A percentile compares a stretch with the other conserved stretches of the same genome.
These are phyloP conservation scores for Helotiales sp. DNA, from an alignment of 2,329 filamentous ascomycete genomes.

Conservation along the genomic window DNA sequence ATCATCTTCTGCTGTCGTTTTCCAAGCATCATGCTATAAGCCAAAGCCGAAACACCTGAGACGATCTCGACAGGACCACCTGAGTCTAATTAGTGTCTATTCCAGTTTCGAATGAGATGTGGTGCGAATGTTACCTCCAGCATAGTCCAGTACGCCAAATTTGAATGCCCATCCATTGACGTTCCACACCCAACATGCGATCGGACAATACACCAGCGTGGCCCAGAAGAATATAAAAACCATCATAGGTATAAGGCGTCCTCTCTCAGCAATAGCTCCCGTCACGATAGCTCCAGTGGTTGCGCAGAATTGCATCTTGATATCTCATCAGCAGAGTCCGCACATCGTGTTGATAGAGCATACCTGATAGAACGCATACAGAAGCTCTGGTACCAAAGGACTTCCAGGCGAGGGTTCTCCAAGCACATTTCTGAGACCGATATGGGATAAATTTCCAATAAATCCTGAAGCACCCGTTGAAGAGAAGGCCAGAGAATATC, in stretches of 20 bases:
- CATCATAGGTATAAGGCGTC: slow-evolving; percentile 88
- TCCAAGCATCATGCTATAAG: slow-evolving; percentile 94
- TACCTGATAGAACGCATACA: slow-evolving; percentile 94
- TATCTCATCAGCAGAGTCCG: slow-evolving; percentile 58
- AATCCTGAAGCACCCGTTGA: slow-evolving; percentile 78
- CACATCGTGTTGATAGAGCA: neutral
- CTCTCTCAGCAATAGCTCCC: slow-evolving; percentile 90
- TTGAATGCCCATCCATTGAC: slow-evolving; percentile 88
- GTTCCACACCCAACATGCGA: slow-evolving; percentile 98
- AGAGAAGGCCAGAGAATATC: slow-evolving; percentile 93
- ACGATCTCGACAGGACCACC: slow-evolving; percentile 96
- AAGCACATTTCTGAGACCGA: slow-evolving; percentile 83
- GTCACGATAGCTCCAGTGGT: slow-evolving; percentile 90
- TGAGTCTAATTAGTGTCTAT: too few species aligned
- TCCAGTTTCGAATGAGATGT: too few species aligned
- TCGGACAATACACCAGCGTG: slow-evolving; percentile 93
- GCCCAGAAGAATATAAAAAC: slow-evolving; percentile 97
- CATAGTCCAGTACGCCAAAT: slow-evolving; percentile 93
- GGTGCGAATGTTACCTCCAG: too few species aligned
- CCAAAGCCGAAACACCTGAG: slow-evolving; percentile 88
- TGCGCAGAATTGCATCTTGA: slow-evolving; percentile 98
- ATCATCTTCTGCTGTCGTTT: slow-evolving; percentile 99
- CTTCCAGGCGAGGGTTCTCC: slow-evolving; percentile 85
- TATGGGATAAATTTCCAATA: slow-evolving; percentile 88
- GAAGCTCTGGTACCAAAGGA: slow-evolving; percentile 81